Percentiles rank a stretch among this genome's conserved stretches.
Evolutionary conservation across 768 basidiomycete species (phyloP).

Genomic region (Boletus bicolor): DNA sequence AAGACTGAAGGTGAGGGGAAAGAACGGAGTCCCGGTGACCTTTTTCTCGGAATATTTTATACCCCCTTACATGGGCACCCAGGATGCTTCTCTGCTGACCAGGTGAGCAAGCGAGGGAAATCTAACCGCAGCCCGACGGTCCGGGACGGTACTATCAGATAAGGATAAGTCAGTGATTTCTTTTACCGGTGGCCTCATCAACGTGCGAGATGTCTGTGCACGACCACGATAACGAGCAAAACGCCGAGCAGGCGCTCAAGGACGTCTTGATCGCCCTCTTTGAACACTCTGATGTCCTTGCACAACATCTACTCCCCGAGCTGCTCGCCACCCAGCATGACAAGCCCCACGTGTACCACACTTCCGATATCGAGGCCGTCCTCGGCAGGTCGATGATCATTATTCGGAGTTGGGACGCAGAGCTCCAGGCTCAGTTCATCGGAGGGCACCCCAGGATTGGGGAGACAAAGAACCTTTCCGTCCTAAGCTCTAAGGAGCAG

Average conservation of each 20-base stretch:
- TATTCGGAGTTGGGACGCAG: conserved; percentile 51
- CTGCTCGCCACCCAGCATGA: conserved; percentile 35
- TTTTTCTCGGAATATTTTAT: conserved; percentile 5
- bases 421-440: conserved; percentile 61
- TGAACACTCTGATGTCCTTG: conserved; percentile 64
- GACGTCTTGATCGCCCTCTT: conserved; percentile 47
- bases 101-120: conserved; percentile 1
- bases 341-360: conserved; percentile 19
- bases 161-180: conserved; percentile 8
- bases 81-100: not conserved
- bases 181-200: not conserved
- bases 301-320: conserved; percentile 50
- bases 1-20: not conserved
- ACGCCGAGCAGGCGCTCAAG: conserved; percentile 25
- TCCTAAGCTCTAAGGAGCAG: conserved; percentile 79
- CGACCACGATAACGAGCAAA: not conserved
- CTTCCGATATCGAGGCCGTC: conserved; percentile 47
- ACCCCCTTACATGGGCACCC: not conserved
- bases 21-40: not conserved
- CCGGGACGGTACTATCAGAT: conserved; percentile 10
- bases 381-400: conserved; percentile 50
- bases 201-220: conserved; percentile 1
- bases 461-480: conserved; percentile 70
- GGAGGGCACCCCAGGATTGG: conserved; percentile 89
- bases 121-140: not conserved